Evolutionary conservation across 1,139 yeast genomes (phyloP).

Genomic region (Wickerhamomyces sp.): DNA sequence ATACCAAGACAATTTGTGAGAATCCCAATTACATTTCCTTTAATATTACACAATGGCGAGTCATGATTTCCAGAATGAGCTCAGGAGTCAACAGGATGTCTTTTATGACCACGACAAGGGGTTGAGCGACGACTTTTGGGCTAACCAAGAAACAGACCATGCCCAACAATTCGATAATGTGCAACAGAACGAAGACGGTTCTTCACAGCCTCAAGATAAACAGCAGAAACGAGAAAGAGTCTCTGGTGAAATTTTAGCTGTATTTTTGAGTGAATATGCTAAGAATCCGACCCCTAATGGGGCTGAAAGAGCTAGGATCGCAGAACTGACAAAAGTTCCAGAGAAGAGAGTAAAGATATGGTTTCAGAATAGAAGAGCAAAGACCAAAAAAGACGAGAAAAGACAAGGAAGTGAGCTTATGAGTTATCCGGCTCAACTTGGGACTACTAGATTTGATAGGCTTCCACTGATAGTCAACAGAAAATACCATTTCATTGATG

Average conservation of each 20-base stretch:
- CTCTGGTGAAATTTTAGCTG: constrained; percentile 75
- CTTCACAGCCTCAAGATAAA: constrained; percentile 3
- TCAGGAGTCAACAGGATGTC: constrained; percentile 7
- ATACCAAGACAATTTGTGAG: too few species aligned
- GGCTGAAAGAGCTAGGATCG: constrained; percentile 63
- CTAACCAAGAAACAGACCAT: constrained; percentile 2
- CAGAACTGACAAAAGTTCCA: constrained; percentile 77
- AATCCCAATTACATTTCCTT: too few species aligned
- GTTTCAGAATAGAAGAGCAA: constrained; percentile 92
- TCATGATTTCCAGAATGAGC: too few species aligned
- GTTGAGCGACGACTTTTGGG: constrained; percentile 10
- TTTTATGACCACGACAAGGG: constrained; percentile 11
- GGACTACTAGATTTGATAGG: constrained; percentile 27
- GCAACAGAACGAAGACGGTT: background rate
- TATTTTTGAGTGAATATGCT: constrained; percentile 65
- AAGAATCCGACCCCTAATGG: constrained; percentile 69
- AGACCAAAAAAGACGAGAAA: constrained; percentile 53
- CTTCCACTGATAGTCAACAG: constrained; percentile 58
- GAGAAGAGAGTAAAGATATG: constrained; percentile 91
- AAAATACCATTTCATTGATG: constrained; percentile 63
- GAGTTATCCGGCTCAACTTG: constrained; percentile 1
- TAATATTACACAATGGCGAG: too few species aligned
- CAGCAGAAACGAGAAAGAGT: constrained; percentile 52
- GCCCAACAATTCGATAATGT: constrained; percentile 1
- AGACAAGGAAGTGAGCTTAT: constrained; percentile 14